phyloP scores from a whole-genome alignment of 441 rosid genomes.

The Gossypium schwendimanii region DNA sequence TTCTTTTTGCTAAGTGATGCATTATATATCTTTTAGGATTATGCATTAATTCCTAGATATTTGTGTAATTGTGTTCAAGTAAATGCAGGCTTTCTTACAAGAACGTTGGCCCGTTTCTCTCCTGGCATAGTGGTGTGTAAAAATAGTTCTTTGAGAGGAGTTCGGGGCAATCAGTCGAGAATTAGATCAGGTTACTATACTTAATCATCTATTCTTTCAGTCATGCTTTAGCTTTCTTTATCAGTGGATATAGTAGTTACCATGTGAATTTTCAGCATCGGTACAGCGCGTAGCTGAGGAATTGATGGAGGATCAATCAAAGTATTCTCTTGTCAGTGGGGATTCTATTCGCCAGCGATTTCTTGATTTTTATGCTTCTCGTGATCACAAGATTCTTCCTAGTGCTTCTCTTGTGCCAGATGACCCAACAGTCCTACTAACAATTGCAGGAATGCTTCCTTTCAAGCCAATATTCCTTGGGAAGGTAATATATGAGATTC shows the following conservation, averaged over 20 bases:
- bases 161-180: constrained; percentile 24
- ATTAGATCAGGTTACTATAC: constrained; percentile 49
- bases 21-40: constrained; percentile 1
- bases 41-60: neutral
- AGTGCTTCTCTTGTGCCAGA: constrained; percentile 91
- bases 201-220: neutral
- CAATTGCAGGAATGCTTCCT: constrained; percentile 97
- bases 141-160: constrained; percentile 16
- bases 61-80: neutral
- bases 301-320: constrained; percentile 30
- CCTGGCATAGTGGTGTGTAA: constrained; percentile 28
- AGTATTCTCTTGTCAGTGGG: constrained; percentile 49
- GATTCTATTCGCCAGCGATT: constrained; percentile 70
- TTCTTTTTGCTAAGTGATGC: neutral
- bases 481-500: constrained; percentile 35
- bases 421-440: constrained; percentile 86
- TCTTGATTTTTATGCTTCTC: constrained; percentile 80
- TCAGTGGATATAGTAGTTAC: constrained; percentile 20
- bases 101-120: constrained; percentile 24
- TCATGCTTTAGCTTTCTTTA: constrained; percentile 19
- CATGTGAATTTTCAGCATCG: constrained; percentile 51
- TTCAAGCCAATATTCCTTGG: constrained; percentile 93
- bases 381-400: constrained; percentile 81
- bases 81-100: constrained; percentile 41
- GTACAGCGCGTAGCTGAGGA: constrained; percentile 57